Evolutionary conservation across 106 monocot genomes (phyloP), one percentile per base, ranked within the genome.

Genomic region (Platanthera zijinensis): DNA sequence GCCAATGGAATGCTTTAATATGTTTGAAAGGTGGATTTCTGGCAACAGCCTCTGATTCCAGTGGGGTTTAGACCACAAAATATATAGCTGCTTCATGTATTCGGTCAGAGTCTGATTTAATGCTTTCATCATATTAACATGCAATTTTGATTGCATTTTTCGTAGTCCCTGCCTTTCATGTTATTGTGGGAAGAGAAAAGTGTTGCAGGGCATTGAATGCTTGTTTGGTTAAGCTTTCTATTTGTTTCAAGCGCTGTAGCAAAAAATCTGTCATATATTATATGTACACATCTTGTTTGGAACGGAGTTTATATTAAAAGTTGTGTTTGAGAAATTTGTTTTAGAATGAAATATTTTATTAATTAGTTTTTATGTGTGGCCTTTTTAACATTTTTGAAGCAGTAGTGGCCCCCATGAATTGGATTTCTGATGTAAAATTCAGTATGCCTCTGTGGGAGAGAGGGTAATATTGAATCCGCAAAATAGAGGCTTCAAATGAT

Each of bases 11-110:
- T 72, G 72, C 49, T 72, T 5, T 21, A 21, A 8, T 22, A 72
- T 72, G 72, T 51, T 72, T 51, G 72, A 72, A 21, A 50, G 72
- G 15, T 72, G 72, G 72, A 72, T 72, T 10, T 50, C 72, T 51
- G 50, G 51, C 9, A 5, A 51, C 22, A 11, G 30, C 18, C 66
- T 66, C 0, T 66, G 66, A 66, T 25, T 66, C 18, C 66, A 13
- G 30, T 32, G 25, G 5, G 32, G 11, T 10, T 9, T 21, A 63
- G 22, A 8, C 39, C 39, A 25, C 19, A 63, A 63, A 63, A 25
- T 18, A 39, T 21, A 28, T 19, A 8, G 25, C 25, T 12, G 18
- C 18, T 66, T 30, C 59, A 66, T 4, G 4, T 66, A 66, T 66
- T 32, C 10, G 4, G 66, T n/a, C 32, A 10, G 21, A 8, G 25